A percentile compares a stretch with the other conserved stretches of the same genome.
phyloP scores from a whole-genome alignment of 371 early-diverging fungal species.

The Chytridium lagenaria region DNA sequence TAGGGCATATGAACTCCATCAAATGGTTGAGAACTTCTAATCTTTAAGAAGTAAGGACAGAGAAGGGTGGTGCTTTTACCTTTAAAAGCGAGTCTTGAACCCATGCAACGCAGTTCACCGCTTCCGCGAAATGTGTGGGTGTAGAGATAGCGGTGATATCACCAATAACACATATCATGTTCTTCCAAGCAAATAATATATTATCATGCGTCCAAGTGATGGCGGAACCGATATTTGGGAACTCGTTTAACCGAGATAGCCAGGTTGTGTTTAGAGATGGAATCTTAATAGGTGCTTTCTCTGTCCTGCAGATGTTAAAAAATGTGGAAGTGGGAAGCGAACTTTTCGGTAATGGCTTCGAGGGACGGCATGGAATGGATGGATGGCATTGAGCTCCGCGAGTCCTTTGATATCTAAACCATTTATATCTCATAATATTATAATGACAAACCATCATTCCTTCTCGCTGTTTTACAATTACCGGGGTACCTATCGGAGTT shows the following conservation, averaged over 20 bases:
- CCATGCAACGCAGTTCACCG: conserved; percentile 70
- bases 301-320: background rate
- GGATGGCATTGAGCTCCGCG: conserved; percentile 55
- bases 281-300: background rate
- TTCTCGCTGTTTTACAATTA: background rate
- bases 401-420: conserved; percentile 26
- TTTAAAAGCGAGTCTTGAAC: conserved; percentile 70
- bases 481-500: background rate
- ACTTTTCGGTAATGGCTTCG: conserved; percentile 44
- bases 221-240: conserved; percentile 48
- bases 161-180: conserved; percentile 73
- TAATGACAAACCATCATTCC: conserved; percentile 31
- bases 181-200: conserved; percentile 68
- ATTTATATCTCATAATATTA: background rate
- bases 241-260: conserved; percentile 43
- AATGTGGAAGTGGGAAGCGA: background rate
- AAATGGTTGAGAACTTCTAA: conserved; percentile 65
- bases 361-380: conserved; percentile 34
- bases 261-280: background rate
- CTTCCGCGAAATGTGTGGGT: conserved; percentile 70
- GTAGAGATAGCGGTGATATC: conserved; percentile 68
- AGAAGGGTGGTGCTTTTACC: conserved; percentile 10
- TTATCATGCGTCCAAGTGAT: conserved; percentile 52
- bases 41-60: conserved; percentile 31
- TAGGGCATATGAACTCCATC: conserved; percentile 60